Conservation (phyloP, 495 filamentous ascomycete genomes). For the Annulohypoxylon bovei region DNA sequence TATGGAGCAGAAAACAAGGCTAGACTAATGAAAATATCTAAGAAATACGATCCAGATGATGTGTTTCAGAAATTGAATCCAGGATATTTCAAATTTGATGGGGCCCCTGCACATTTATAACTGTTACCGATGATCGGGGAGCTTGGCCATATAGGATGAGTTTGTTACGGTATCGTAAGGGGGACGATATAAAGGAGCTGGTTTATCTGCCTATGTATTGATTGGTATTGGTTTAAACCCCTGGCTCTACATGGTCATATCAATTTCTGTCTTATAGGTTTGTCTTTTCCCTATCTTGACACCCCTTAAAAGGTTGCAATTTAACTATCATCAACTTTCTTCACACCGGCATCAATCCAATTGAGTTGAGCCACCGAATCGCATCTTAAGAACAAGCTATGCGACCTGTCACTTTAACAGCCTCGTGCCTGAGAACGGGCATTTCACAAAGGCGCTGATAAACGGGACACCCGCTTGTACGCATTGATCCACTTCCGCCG, state of each 20-base stretch:
- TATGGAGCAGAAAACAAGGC: conserved; percentile 43
- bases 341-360: background rate
- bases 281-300: too few relatives aligned
- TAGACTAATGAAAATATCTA: conserved; percentile 47
- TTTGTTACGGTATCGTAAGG: background rate
- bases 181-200: background rate
- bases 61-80: conserved; percentile 53
- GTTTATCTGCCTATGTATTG: too few relatives aligned
- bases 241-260: too few relatives aligned
- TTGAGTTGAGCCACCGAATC: background rate
- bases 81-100: conserved; percentile 46
- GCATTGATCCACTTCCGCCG: conserved; percentile 24
- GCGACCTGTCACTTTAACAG: too few relatives aligned
- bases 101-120: conserved; percentile 35
- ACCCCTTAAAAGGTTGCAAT: too few relatives aligned
- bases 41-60: conserved; percentile 55
- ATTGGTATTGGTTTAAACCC: too few relatives aligned
- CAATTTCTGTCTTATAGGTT: too few relatives aligned
- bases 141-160: background rate
- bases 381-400: too few relatives aligned
- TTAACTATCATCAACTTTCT: too few relatives aligned
- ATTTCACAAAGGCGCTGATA: conserved; percentile 34
- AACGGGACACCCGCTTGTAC: conserved; percentile 36
- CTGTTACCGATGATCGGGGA: too few relatives aligned
- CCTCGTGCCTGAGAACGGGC: conserved; percentile 28